Evolutionary conservation across 108 stramenopile species (phyloP), one percentile per base, ranked within the genome.

Genomic region (Phaeodactylum tricornutum): DNA sequence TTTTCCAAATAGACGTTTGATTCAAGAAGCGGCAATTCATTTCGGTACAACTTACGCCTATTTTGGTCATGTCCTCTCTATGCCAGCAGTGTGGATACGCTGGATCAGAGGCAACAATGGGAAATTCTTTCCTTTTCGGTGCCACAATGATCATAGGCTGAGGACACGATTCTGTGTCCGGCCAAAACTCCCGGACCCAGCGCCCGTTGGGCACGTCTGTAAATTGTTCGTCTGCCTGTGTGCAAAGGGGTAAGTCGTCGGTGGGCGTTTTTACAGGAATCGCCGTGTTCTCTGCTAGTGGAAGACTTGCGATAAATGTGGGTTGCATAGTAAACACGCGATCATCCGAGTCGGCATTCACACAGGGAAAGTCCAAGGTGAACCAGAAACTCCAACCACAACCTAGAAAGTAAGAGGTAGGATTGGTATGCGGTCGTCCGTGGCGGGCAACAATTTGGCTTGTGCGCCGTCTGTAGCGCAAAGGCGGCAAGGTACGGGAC

Each of bases 351-450:
- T 19, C 48, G 3, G 5, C 49, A 5, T 12, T 21, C 17, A 59
- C 38, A 22, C 58, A 59, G 2, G 58, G 58, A 50, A 38, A 59
- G 15, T 50, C 49, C 7, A 38, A 19, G 12, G 58, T 50, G 16
- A 24, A 26, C 48, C 33, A 39, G 36, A 14, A 29, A 15, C 37
- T 55, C 71, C 71, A 72, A 23, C 71, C 70, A 49, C 71, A 72
- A 8, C 71, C 39, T 34, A 50, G 11, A 23, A 39, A 45, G 24
- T 50, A 50, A n/a, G 49, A 38, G 14, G 33, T 37, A 4, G 6
- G n/a, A 7, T 3, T 11, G 6, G 4, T 6, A 24, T 37, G 49
- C 15, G 15, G 49, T 7, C 15, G 4, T 31, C 49, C 29, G 21
- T 31, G 49, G 6, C 7, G 8, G 11, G 41, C 8, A 16, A 15